Percentiles rank a stretch among this genome's conserved stretches.
These are phyloP conservation scores for Fusarium ramigenum DNA, from an alignment of 2,329 filamentous ascomycete genomes.

Conservation along the genomic window DNA sequence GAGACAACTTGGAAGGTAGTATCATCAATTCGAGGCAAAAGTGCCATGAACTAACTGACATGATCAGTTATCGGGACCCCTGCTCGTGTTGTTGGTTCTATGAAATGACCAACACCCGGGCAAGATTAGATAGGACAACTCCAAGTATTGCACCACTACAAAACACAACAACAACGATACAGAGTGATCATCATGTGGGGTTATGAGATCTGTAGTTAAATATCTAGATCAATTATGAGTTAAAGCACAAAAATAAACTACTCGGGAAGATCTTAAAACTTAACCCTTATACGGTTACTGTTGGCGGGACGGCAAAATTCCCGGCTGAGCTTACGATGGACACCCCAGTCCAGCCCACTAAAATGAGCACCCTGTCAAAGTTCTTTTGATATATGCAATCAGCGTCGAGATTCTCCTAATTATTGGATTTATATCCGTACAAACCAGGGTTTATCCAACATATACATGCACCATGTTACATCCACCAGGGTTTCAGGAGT, in stretches of 20 bases:
- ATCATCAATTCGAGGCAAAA: background rate
- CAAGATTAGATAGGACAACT: background rate
- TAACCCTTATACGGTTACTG: background rate
- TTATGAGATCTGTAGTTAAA: too few species aligned
- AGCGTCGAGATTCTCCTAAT: background rate
- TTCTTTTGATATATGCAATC: background rate
- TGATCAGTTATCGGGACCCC: background rate
- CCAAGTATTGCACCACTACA: background rate
- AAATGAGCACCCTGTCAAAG: background rate
- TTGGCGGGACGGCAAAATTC: background rate
- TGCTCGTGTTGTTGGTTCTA: background rate
- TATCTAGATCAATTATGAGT: background rate
- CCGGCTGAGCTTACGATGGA: background rate
- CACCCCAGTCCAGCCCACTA: background rate
- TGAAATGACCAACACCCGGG: background rate
- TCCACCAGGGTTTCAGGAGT: rapidly evolving
- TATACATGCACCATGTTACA: background rate
- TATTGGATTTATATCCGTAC: background rate
- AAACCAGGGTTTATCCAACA: background rate
- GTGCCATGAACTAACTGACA: background rate
- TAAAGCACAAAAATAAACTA: background rate
- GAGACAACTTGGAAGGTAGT: background rate
- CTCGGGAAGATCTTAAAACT: background rate
- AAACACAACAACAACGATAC: background rate
- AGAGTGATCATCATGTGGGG: too few species aligned